Conservation (phyloP, 2,329 filamentous ascomycete species). For the Leptographium procerum region DNA sequence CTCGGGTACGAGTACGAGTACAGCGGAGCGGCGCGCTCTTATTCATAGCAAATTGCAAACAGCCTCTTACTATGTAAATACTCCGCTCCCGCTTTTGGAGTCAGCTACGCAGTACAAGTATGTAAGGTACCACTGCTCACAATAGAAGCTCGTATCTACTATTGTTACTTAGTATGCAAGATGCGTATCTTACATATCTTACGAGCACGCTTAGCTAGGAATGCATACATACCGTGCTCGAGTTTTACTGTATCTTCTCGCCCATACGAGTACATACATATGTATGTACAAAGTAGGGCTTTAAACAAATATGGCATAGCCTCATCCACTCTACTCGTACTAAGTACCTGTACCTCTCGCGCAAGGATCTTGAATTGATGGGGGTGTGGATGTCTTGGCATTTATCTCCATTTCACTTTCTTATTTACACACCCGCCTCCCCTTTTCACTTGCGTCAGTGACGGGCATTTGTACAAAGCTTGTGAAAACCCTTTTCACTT, state of each 20-base stretch:
- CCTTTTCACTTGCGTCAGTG: slow-evolving; percentile 1
- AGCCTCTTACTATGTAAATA: too few species aligned
- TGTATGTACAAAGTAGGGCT: not conserved
- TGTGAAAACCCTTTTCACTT: not conserved
- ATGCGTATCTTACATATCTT: too few species aligned
- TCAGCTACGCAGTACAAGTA: too few species aligned
- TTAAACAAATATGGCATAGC: not conserved
- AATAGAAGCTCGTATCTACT: too few species aligned
- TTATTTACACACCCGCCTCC: not conserved
- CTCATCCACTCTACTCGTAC: not conserved
- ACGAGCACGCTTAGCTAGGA: not conserved
- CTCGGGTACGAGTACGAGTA: too few species aligned
- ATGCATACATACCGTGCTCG: too few species aligned
- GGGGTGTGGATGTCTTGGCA: not conserved
- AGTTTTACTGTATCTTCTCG: too few species aligned
- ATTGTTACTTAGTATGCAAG: too few species aligned
- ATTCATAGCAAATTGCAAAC: too few species aligned
- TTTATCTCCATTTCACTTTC: not conserved
- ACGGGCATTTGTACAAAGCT: not conserved
- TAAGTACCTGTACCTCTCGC: too few species aligned
- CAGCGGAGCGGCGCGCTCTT: too few species aligned
- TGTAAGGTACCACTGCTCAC: not conserved
- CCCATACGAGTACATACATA: not conserved
- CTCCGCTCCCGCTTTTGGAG: too few species aligned
- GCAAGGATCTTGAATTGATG: not conserved